These are phyloP conservation scores for Colletotrichum orchidophilum DNA, from an alignment of 2,329 filamentous ascomycete species.

Conservation along the genomic window DNA sequence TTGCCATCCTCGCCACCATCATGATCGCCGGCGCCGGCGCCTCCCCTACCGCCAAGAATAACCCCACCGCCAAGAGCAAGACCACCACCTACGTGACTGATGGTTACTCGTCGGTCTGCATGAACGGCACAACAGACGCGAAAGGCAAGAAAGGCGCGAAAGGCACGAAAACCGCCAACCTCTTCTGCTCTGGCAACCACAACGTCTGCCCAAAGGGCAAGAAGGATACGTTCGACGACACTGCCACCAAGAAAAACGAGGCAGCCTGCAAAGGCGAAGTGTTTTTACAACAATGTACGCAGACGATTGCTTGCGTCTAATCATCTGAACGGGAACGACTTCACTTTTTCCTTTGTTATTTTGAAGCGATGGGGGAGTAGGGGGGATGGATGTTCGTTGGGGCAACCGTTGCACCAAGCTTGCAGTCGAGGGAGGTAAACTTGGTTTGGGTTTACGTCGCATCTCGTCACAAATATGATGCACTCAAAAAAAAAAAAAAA, in stretches of 20 bases:
- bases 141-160: too few relatives aligned
- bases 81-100: constrained; percentile 9
- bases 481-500: too few relatives aligned
- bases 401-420: background rate
- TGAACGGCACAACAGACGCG: too few relatives aligned
- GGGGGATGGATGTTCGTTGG: background rate
- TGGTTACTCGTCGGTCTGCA: constrained; percentile 5
- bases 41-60: too few relatives aligned
- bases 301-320: constrained; percentile 19
- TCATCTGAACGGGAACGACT: background rate
- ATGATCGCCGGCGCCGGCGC: background rate
- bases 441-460: background rate
- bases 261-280: constrained; percentile 3
- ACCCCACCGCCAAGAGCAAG: too few relatives aligned
- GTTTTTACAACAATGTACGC: background rate
- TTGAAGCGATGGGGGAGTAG: background rate
- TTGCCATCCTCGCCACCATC: background rate
- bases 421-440: background rate
- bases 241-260: constrained; percentile 14
- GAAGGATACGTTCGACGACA: constrained; percentile 12
- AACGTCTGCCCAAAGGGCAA: constrained; percentile 2
- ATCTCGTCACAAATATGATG: background rate
- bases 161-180: too few relatives aligned
- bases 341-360: background rate
- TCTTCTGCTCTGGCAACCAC: constrained; percentile 22